A percentile compares a stretch with the other conserved stretches of the same genome.
These are phyloP conservation scores for Tylopilus sp. DNA, from an alignment of 768 basidiomycete species.

Conservation along the genomic window DNA sequence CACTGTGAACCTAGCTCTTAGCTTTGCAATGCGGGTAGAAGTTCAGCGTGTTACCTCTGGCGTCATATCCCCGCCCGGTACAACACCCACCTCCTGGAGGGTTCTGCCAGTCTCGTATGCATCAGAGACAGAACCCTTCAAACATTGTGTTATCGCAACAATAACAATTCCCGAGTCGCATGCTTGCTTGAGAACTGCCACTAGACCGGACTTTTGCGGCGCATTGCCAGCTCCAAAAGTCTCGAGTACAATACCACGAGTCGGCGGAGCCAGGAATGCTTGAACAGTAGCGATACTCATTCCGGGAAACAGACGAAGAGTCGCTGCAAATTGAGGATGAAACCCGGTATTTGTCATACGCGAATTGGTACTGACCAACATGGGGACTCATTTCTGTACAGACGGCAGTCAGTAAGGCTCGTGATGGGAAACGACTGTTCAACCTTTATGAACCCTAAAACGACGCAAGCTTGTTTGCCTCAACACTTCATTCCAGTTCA, in stretches of 20 bases:
- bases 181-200: constrained; percentile 74
- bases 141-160: constrained; percentile 89
- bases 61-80: constrained; percentile 90
- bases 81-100: constrained; percentile 68
- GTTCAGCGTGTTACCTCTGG: constrained; percentile 62
- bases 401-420: constrained; percentile 10
- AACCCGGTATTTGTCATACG: not conserved
- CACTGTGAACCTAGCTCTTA: too few relatives aligned
- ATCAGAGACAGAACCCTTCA: constrained; percentile 81
- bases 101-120: constrained; percentile 78
- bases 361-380: constrained; percentile 54
- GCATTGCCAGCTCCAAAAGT: constrained; percentile 94
- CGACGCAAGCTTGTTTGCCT: constrained; percentile 75
- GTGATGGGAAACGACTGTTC: not conserved
- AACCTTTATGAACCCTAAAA: constrained; percentile 81
- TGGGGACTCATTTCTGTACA: constrained; percentile 69
- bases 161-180: constrained; percentile 81
- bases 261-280: constrained; percentile 72
- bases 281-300: constrained; percentile 71
- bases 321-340: constrained; percentile 46
- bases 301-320: constrained; percentile 83
- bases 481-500: constrained; percentile 87
- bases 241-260: constrained; percentile 81
- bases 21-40: too few relatives aligned
- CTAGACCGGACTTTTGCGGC: constrained; percentile 74